These are phyloP conservation scores for Wickerhamomyces sp. DNA, from an alignment of 1,139 yeast genomes.

Conservation along the genomic window DNA sequence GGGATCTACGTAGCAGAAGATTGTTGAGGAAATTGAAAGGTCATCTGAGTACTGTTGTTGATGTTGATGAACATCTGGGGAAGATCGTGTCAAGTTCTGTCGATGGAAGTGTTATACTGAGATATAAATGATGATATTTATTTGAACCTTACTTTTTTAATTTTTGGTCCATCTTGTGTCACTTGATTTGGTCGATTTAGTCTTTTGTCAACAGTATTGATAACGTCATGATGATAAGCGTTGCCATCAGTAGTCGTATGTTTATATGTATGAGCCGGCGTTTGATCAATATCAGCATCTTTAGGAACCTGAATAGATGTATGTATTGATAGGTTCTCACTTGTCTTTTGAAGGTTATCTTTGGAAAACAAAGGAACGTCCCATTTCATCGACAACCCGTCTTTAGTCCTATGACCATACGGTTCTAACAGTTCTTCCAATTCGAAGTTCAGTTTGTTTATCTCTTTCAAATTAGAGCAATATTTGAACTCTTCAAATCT, in stretches of 20 bases:
- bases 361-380: constrained; percentile 35
- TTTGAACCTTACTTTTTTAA: constrained; percentile 23
- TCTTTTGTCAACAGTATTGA: no score
- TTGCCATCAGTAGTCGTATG: no score
- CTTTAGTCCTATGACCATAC: constrained; percentile 10
- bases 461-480: neutral
- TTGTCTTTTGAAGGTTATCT: constrained; percentile 9
- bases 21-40: constrained; percentile 48
- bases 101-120: constrained; percentile 45
- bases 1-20: constrained; percentile 54
- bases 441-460: constrained; percentile 13
- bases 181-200: no score
- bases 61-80: constrained; percentile 44
- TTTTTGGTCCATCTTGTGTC: constrained; percentile 9
- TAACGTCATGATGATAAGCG: no score
- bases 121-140: no score
- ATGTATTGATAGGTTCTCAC: neutral
- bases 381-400: constrained; percentile 31
- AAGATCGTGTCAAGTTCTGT: constrained; percentile 41
- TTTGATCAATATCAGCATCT: neutral
- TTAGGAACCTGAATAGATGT: neutral
- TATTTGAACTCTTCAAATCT: constrained; percentile 11
- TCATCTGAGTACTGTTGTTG: constrained; percentile 58
- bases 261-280: no score
- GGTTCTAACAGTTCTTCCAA: constrained; percentile 19